phyloP scores from a whole-genome alignment of 2,329 filamentous ascomycete genomes.

The Hypoxylon sp. region DNA sequence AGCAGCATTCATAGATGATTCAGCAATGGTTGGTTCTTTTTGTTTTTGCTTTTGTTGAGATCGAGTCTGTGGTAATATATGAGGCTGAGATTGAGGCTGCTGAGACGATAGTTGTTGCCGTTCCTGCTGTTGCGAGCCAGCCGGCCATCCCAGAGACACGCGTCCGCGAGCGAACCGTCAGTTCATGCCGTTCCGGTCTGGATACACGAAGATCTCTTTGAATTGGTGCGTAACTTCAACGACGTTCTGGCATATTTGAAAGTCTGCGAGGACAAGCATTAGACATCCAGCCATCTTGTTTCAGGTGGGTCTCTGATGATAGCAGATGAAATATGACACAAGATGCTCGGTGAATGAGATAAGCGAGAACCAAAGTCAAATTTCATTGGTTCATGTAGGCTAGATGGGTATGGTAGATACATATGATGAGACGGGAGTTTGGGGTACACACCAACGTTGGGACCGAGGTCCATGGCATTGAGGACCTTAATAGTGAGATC shows the following conservation, averaged over 20 bases:
- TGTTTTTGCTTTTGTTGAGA: conserved; percentile 35
- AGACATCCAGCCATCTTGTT: conserved; percentile 15
- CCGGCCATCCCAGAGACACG: conserved; percentile 60
- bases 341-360: background rate
- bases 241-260: conserved; percentile 80
- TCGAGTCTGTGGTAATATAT: conserved; percentile 23
- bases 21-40: conserved; percentile 37
- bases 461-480: conserved; percentile 78
- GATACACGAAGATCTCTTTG: conserved; percentile 82
- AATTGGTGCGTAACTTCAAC: conserved; percentile 89
- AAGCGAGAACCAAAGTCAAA: background rate
- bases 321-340: background rate
- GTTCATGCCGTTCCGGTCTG: conserved; percentile 58
- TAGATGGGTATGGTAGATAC: background rate
- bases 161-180: conserved; percentile 55
- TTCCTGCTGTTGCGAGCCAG: conserved; percentile 47
- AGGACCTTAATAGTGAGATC: conserved; percentile 81
- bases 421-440: background rate
- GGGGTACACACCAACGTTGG: conserved; percentile 73
- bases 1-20: conserved; percentile 30
- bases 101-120: conserved; percentile 31
- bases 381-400: background rate
- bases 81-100: conserved; percentile 41
- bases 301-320: background rate
- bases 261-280: conserved; percentile 70